Evolutionary conservation across 2,329 filamentous ascomycete species (phyloP), one percentile per base, ranked within the genome.

Genomic region (Claviceps humidiphila): DNA sequence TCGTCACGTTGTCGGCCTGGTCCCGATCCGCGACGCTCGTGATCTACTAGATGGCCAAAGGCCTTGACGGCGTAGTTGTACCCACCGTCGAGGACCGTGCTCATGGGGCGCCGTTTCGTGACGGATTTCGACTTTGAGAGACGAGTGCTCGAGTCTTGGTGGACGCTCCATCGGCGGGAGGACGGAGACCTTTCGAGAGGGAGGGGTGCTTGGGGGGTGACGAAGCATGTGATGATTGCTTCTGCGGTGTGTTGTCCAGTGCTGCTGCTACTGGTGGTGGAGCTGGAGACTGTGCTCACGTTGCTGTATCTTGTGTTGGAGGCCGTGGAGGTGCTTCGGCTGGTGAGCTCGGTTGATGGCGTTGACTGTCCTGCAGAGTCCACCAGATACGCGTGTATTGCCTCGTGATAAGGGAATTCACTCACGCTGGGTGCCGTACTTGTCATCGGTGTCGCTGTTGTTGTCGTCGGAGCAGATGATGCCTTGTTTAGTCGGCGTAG

Each of bases 361-460:
- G 51, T 47, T 48, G 34, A 42, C 30, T 50, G 51, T 8, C 44
- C 20, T 13, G 46, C 47, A 0, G 57, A 52, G 14, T 37, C 20
- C 11, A 53, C 38, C 4, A 61, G 61, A 2, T 61, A 61, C 5
- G 65, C 68, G 6, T 78, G 68, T 0, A 78, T 64, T 30, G 78
- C 78, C 58, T 80, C 76, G 51, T 74, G 72, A 53, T 74, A 72
- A 0, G 61, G 57, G 1, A 57, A 59, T 45, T 55, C 46, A 20
- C 58, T 56, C 22, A 56, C 17, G 1, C 59, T 51, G 0, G 56
- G 53, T 11, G 57, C 46, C 4, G 22, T 17, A 7, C 16, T 17
- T 20, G 14, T 17, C 22, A 20, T 22, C 8, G 17, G 9, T 20
- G 41, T 11, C 5, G 56, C 52, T 13, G 58, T 47, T 3, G 37